Evolutionary conservation across 192 early-diverging fungal genomes (phyloP), one percentile per base, ranked within the genome.

Genomic region (Coemansia sp.): DNA sequence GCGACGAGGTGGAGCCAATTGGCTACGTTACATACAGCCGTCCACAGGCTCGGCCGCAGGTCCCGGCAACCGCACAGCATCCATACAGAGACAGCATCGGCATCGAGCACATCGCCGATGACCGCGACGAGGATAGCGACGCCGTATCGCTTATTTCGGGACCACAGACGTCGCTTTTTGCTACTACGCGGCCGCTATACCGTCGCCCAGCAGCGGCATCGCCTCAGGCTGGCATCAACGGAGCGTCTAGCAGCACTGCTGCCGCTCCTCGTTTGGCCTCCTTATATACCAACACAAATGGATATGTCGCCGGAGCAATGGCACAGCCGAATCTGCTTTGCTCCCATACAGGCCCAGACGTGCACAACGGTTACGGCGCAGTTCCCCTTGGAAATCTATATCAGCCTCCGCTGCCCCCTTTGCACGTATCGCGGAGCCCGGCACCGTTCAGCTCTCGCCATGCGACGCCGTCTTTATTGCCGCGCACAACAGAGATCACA

Each of bases 281-380:
- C 11, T 25, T 54, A 3, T 59, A 59, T 23, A 46, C 57, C n/a
- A 59, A 47, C 24, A 47, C 28, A 10, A 54, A n/a, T 25, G 52
- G 52, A 6, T 14, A 27, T 10, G 25, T 54, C 13, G 22, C 52
- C 7, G 52, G 52, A 30, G 6, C 24, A 14, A 6, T n/a, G 25
- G 5, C 52, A 25, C 8, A 11, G 7, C 48, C 14, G 48, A 23
- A n/a, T n/a, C 20, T 23, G 48, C 20, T 23, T 34, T 9, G 4
- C 5, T 9, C 32, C 9, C 32, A 34, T 34, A 9, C n/a, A n/a
- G n/a, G n/a, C n/a, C n/a, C 32, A 34, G 32, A 34, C 9, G 9
- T 23, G 20, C 18, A 39, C n/a, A 27, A 7, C 18, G 35, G 22
- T 6, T 39, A 56, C 55, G 32, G 34, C 32, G 5, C 32, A 34